Conservation (phyloP, 139 green algal species). For the Zygnema circumcarinatum region DNA sequence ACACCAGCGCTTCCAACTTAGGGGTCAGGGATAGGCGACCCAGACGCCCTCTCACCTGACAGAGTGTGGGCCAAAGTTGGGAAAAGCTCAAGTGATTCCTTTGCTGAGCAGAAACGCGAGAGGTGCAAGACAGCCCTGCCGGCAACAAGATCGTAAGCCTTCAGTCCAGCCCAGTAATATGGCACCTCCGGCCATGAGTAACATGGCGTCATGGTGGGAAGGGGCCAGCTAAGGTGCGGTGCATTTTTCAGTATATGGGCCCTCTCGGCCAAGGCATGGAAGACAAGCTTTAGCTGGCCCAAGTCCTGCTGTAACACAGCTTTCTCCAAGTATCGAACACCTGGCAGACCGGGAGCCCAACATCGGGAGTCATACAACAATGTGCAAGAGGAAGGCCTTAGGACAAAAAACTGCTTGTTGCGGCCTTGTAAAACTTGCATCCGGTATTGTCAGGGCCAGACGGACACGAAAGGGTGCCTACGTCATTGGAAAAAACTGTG, state of each 20-base stretch:
- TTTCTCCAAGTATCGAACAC: slow-evolving; percentile 92
- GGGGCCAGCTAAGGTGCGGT: slow-evolving; percentile 41
- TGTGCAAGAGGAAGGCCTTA: too few relatives aligned
- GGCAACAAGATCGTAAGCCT: slow-evolving; percentile 93
- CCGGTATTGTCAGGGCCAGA: too few relatives aligned
- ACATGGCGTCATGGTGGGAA: slow-evolving; percentile 77
- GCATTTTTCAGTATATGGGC: slow-evolving; percentile 45
- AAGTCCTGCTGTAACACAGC: slow-evolving; percentile 85
- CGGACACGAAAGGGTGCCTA: too few relatives aligned
- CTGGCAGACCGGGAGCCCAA: too few relatives aligned
- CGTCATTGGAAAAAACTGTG: too few relatives aligned
- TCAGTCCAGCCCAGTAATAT: slow-evolving; percentile 89
- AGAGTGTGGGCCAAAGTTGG: slow-evolving; percentile 40
- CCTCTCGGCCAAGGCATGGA: slow-evolving; percentile 40
- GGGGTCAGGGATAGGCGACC: too few relatives aligned
- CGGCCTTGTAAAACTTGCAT: too few relatives aligned
- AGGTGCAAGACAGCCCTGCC: slow-evolving; percentile 75
- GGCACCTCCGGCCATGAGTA: slow-evolving; percentile 98
- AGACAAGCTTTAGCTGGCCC: slow-evolving; percentile 61
- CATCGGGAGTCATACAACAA: too few relatives aligned
- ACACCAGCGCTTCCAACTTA: too few relatives aligned
- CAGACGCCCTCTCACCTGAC: slow-evolving; percentile 22
- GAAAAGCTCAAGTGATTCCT: slow-evolving; percentile 48
- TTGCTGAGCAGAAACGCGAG: slow-evolving; percentile 76
- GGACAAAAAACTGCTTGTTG: too few relatives aligned